Base-by-base conservation (phyloP, 495 filamentous ascomycete species). In the Tetracladium marchalianum region DNA sequence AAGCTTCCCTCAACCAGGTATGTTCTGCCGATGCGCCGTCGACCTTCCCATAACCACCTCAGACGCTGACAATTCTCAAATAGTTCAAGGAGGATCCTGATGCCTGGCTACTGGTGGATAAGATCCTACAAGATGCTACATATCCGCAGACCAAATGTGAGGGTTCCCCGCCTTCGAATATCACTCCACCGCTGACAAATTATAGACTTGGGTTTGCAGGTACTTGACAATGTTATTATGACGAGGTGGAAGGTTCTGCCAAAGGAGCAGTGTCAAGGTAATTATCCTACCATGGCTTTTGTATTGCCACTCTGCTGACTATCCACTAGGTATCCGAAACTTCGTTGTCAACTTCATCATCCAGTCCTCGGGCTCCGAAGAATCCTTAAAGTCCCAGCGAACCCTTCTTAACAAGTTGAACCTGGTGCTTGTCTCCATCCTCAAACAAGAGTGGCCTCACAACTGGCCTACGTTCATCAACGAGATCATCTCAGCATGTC, bases 381-480 rank as follows among this genome's bases (percentile, higher is more conserved):
- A 95, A 58, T 84, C 79, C 50, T 73, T 95, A 33, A 80, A 80
- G 53, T 68, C 71, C 44, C 80, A 99, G 59, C 78, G 84, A 49
- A 85, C 87, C 35, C 82, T 99, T 24, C 64, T 99, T 57, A 97
- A 96, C 72, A 97, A 99, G 69, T 77, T 99, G 38, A 97, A 99
- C 53, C 78, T 99, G 43, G 90, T 96, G 17, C 82, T 99, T 43
- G 87, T 99, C 52, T 94, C 87, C 32, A 92, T 99, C 46, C 68
- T 99, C 56, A 99, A 99, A 71, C 92, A 99, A 66, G 92, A 99
- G 65, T 99, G 92, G 92, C 92, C 92, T n/a, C 90, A 96, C 62
- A 92, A 97, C 70, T 99, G 92, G 92, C 92, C 93, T 8, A 95
- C 87, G 7, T 99, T 99, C 65, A 96, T 97, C 76, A 97, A 95